These are phyloP conservation scores for Flaveria ramosissima DNA, from an alignment of 129 eudicot species.

Conservation along the genomic window DNA sequence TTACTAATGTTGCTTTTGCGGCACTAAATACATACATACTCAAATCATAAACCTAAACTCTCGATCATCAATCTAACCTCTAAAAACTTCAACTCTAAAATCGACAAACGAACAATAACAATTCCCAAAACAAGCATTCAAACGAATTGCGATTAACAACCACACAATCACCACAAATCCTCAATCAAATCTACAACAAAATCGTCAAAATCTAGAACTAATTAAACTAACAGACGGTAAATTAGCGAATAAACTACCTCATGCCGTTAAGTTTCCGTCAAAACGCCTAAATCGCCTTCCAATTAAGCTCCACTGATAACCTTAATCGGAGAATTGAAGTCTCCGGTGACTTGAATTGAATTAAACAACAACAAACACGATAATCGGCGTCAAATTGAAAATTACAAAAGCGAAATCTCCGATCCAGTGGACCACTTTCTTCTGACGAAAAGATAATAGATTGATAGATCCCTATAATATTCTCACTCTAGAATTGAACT, in stretches of 20 bases:
- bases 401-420: too few species aligned
- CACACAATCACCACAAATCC: neutral
- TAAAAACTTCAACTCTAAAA: neutral
- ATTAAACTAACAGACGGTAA: neutral
- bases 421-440: constrained; percentile 51
- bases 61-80: constrained; percentile 18
- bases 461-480: constrained; percentile 7
- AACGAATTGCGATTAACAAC: neutral
- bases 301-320: constrained; percentile 19
- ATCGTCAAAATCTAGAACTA: constrained; percentile 3
- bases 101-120: neutral
- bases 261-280: constrained; percentile 25
- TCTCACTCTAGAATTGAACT: constrained; percentile 41
- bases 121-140: constrained; percentile 7
- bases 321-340: constrained; percentile 30
- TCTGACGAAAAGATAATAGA: constrained; percentile 46
- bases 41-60: constrained; percentile 16
- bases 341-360: neutral
- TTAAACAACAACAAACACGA: neutral
- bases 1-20: constrained; percentile 32
- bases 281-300: constrained; percentile 18
- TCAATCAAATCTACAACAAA: constrained; percentile 5
- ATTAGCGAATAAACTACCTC: constrained; percentile 30
- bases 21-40: constrained; percentile 8
- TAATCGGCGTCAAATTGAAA: neutral